Conservation (phyloP, 495 filamentous ascomycete genomes). For the Lasiosphaeriaceae sp. region DNA sequence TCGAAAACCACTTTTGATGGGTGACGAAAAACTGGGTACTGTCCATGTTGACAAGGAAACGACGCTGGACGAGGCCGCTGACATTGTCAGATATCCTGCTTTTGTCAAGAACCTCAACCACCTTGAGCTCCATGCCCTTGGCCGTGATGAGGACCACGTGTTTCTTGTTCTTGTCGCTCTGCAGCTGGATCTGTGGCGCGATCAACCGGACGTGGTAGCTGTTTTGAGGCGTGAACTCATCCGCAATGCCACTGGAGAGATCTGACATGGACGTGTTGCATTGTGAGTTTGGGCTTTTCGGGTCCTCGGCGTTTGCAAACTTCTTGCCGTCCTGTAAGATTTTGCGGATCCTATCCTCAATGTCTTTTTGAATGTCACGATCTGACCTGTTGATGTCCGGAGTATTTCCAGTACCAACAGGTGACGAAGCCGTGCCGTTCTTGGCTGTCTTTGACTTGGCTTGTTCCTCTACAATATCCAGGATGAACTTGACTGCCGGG, state of each 20-base stretch:
- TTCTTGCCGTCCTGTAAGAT: slow-evolving; percentile 80
- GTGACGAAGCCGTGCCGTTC: slow-evolving; percentile 31
- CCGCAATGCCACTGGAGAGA: slow-evolving; percentile 69
- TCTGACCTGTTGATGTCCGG: slow-evolving; percentile 37
- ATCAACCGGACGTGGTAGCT: slow-evolving; percentile 92
- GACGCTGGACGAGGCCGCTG: slow-evolving; percentile 88
- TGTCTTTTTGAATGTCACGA: slow-evolving; percentile 57
- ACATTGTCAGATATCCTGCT: slow-evolving; percentile 87
- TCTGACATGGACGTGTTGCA: slow-evolving; percentile 49
- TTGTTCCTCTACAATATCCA: slow-evolving; percentile 95
- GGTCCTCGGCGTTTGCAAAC: slow-evolving; percentile 72
- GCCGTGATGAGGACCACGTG: slow-evolving; percentile 89
- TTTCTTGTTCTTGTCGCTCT: slow-evolving; percentile 95
- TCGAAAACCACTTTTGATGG: slow-evolving; percentile 78
- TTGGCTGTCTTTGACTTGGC: slow-evolving; percentile 56
- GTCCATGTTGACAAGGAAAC: slow-evolving; percentile 91
- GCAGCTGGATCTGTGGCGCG: slow-evolving; percentile 93
- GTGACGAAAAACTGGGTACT: slow-evolving; percentile 97
- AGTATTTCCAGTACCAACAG: slow-evolving; percentile 31
- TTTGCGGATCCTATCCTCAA: slow-evolving; percentile 84
- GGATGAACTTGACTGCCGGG: slow-evolving; percentile 93
- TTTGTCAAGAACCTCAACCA: slow-evolving; percentile 97
- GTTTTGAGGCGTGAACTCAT: slow-evolving; percentile 91
- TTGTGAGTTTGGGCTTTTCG: slow-evolving; percentile 15
- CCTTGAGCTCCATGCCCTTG: slow-evolving; percentile 94